Conservation (phyloP, 2,329 filamentous ascomycete genomes). For the Venturia effusa region DNA sequence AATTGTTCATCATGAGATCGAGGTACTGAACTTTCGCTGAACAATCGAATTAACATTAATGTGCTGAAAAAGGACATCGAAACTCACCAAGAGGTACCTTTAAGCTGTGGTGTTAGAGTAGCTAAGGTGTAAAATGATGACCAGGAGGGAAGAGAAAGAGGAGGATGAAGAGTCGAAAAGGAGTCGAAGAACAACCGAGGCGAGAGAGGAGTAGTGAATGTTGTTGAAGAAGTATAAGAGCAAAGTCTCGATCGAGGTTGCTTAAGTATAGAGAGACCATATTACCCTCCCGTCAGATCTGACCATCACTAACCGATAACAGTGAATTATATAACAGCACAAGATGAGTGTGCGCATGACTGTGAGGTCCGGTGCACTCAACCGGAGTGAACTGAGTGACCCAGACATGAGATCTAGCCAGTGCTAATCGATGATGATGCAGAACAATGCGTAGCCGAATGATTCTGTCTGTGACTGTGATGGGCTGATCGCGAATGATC, state of each 20-base stretch:
- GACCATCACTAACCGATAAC: neutral
- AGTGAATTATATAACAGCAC: neutral
- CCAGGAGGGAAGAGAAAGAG: neutral
- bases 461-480: no score
- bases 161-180: neutral
- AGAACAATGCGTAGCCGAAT: no score
- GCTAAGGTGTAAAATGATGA: neutral
- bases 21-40: neutral
- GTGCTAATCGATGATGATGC: no score
- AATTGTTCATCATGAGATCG: neutral
- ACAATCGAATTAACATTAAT: no score
- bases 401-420: no score
- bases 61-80: no score
- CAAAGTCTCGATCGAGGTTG: neutral
- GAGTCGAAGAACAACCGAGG: neutral
- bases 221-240: neutral
- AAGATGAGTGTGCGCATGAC: neutral
- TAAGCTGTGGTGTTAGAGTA: no score
- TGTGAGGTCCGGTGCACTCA: no score
- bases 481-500: no score
- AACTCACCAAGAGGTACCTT: no score
- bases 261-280: neutral
- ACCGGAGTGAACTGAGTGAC: no score
- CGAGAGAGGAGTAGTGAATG: neutral
- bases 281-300: neutral